phyloP scores from a whole-genome alignment of 192 early-diverging fungal genomes.

The Backusella circina region DNA sequence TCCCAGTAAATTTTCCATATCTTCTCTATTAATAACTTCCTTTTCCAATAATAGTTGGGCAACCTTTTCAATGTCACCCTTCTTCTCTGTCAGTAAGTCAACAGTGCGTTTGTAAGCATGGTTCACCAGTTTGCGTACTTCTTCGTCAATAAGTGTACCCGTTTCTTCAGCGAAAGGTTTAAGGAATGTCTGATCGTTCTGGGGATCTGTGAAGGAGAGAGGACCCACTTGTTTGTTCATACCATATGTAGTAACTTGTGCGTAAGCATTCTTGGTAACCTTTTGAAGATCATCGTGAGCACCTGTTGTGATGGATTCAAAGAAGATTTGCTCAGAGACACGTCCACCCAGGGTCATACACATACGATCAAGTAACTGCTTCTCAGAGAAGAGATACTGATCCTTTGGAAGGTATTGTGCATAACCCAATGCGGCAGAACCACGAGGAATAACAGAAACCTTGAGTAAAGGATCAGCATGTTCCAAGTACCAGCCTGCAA shows the following conservation, averaged over 20 bases:
- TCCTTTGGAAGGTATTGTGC: conserved; percentile 99
- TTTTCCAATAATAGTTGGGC: conserved; percentile 89
- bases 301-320: conserved; percentile 89
- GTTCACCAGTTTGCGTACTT: conserved; percentile 84
- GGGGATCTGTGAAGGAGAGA: conserved; percentile 70
- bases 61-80: conserved; percentile 84
- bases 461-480: conserved; percentile 95
- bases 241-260: conserved; percentile 91
- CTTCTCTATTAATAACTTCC: conserved; percentile 94
- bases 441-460: conserved; percentile 97
- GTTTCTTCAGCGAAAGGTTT: conserved; percentile 98
- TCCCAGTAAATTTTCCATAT: conserved; percentile 89
- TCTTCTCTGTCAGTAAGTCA: conserved; percentile 81
- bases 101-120: conserved; percentile 79
- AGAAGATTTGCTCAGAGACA: conserved; percentile 91
- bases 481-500: conserved; percentile 95
- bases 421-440: conserved; percentile 93
- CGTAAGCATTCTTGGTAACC: conserved; percentile 97
- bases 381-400: conserved; percentile 90
- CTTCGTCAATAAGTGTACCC: conserved; percentile 89
- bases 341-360: conserved; percentile 85
- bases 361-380: conserved; percentile 88
- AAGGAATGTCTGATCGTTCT: conserved; percentile 74
- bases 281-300: conserved; percentile 96
- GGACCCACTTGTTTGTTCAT: conserved; percentile 92